Evolutionary conservation across 2,329 filamentous ascomycete genomes (phyloP).

Genomic region (Fusarium algeriense): DNA sequence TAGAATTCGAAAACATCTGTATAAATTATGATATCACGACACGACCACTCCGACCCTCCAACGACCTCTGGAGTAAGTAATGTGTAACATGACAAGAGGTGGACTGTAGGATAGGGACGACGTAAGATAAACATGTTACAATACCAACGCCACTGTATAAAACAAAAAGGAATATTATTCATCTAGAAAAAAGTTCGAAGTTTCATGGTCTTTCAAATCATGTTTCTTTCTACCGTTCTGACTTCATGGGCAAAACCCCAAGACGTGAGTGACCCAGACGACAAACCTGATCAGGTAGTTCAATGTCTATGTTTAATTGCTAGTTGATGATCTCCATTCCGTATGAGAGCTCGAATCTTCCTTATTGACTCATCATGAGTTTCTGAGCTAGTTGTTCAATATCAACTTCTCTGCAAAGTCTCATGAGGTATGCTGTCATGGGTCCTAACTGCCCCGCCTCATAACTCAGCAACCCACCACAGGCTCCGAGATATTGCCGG

Average conservation of each 20-base stretch:
- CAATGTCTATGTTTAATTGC: background rate
- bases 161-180: background rate
- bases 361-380: background rate
- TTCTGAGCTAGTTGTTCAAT: background rate
- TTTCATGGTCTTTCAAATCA: too few species aligned
- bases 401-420: background rate
- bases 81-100: constrained; percentile 21
- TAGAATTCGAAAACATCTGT: constrained; percentile 30
- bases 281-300: background rate
- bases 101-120: constrained; percentile 28
- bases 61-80: constrained; percentile 20
- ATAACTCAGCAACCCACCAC: constrained; percentile 38
- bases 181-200: background rate
- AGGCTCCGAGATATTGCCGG: constrained; percentile 50
- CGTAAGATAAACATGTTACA: constrained; percentile 12
- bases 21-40: constrained; percentile 3
- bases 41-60: background rate
- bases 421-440: constrained; percentile 28
- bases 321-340: background rate
- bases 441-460: constrained; percentile 40
- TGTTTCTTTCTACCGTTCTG: too few species aligned
- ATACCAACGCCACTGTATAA: constrained; percentile 2
- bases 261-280: background rate
- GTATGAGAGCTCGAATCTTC: background rate
- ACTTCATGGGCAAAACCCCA: too few species aligned